These are phyloP conservation scores for Millerago galiae DNA, from an alignment of 805 yeast species.

Conservation along the genomic window DNA sequence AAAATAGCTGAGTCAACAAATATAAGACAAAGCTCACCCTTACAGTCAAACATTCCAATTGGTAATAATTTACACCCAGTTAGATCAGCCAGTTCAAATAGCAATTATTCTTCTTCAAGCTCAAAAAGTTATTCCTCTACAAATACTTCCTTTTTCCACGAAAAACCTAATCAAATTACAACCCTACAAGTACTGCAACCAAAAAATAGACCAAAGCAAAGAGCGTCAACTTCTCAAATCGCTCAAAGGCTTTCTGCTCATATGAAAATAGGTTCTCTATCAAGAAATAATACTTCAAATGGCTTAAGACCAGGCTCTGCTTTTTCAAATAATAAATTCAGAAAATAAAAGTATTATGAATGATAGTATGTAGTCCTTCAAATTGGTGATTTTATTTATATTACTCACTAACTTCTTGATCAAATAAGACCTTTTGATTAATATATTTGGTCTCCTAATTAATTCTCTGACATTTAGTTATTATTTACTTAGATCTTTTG, in stretches of 20 bases:
- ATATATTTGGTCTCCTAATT: too few relatives aligned
- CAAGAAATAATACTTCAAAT: constrained; percentile 6
- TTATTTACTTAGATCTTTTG: too few relatives aligned
- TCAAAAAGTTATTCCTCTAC: constrained; percentile 9
- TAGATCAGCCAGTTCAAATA: neutral
- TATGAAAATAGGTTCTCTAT: constrained; percentile 19
- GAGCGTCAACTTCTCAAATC: constrained; percentile 19
- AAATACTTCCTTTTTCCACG: constrained; percentile 8
- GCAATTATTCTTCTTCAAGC: constrained; percentile 2
- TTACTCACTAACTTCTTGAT: too few relatives aligned
- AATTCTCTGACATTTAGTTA: too few relatives aligned
- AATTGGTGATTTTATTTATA: too few relatives aligned
- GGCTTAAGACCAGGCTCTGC: constrained; percentile 16
- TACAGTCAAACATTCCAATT: constrained; percentile 2
- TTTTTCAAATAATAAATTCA: constrained; percentile 10
- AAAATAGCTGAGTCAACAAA: constrained; percentile 22
- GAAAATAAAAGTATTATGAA: too few relatives aligned
- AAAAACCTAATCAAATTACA: neutral
- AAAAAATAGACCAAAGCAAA: constrained; percentile 8
- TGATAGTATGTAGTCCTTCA: too few relatives aligned
- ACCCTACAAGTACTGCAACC: too few relatives aligned
- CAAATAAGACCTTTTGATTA: too few relatives aligned
- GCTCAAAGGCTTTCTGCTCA: constrained; percentile 21
- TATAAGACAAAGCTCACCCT: constrained; percentile 10
- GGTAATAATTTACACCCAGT: constrained; percentile 4